Conservation (phyloP, 1,139 yeast genomes). For the Blastobotrys illinoisensis region DNA sequence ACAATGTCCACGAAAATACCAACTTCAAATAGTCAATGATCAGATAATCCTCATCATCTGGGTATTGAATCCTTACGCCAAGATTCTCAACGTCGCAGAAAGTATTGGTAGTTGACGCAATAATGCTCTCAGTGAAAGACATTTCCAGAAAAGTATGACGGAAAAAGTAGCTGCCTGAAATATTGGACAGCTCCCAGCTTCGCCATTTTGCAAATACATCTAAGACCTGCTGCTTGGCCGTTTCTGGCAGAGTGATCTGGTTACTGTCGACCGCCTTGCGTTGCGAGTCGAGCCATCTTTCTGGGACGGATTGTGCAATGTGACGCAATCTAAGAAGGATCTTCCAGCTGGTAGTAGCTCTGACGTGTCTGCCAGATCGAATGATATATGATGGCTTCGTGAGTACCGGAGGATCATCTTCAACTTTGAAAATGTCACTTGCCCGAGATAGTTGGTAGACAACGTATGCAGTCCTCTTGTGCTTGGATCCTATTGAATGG, state of each 20-base stretch:
- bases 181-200: slow-evolving; percentile 74
- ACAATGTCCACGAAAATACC: slow-evolving; percentile 17
- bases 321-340: slow-evolving; percentile 73
- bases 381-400: slow-evolving; percentile 84
- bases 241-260: slow-evolving; percentile 39
- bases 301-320: slow-evolving; percentile 57
- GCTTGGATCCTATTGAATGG: slow-evolving; percentile 4
- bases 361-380: slow-evolving; percentile 66
- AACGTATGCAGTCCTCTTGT: slow-evolving; percentile 29
- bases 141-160: slow-evolving; percentile 23
- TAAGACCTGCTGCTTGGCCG: slow-evolving; percentile 52
- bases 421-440: slow-evolving; percentile 53
- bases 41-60: slow-evolving; percentile 31
- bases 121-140: slow-evolving; percentile 28
- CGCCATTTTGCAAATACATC: slow-evolving; percentile 75
- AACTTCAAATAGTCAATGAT: slow-evolving; percentile 31
- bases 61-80: slow-evolving; percentile 26
- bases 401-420: slow-evolving; percentile 82
- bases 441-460: slow-evolving; percentile 58
- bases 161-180: slow-evolving; percentile 45
- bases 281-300: slow-evolving; percentile 39
- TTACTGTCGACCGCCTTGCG: slow-evolving; percentile 25
- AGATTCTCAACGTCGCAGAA: slow-evolving; percentile 30
- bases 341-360: slow-evolving; percentile 86
- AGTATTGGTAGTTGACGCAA: slow-evolving; percentile 23